phyloP scores from a whole-genome alignment of 495 filamentous ascomycete species.

The Bacidia gigantensis region DNA sequence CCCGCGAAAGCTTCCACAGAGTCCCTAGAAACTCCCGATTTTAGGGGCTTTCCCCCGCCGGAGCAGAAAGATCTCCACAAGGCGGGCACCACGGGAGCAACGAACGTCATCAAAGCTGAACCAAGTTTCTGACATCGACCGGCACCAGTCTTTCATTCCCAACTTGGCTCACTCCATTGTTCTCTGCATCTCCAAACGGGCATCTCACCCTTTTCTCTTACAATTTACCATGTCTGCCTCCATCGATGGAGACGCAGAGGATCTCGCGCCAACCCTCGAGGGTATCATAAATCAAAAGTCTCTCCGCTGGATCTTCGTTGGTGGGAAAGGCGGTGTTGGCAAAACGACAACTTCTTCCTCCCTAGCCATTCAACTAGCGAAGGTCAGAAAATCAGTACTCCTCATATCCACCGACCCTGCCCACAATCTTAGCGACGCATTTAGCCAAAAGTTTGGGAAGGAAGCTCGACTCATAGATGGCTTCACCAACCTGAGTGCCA shows the following conservation, averaged over 20 bases:
- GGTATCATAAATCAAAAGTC: slow-evolving; percentile 86
- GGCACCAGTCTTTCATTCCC: too few species aligned
- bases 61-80: too few species aligned
- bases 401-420: slow-evolving; percentile 97
- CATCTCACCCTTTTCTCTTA: too few species aligned
- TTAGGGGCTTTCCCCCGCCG: too few species aligned
- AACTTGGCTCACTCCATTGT: too few species aligned
- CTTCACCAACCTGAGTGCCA: slow-evolving; percentile 86
- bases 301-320: slow-evolving; percentile 98
- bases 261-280: slow-evolving; percentile 84
- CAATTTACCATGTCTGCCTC: slow-evolving; percentile 55
- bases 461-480: slow-evolving; percentile 86
- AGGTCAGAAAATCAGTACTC: slow-evolving; percentile 85
- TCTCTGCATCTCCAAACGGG: too few species aligned
- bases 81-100: too few species aligned
- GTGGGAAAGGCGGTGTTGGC: slow-evolving; percentile 97
- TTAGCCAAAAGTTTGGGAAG: slow-evolving; percentile 98
- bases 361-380: slow-evolving; percentile 94
- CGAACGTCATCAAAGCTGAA: too few species aligned
- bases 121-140: too few species aligned
- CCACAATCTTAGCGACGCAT: slow-evolving; percentile 96
- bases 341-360: slow-evolving; percentile 99
- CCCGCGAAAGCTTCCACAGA: too few species aligned
- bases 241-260: slow-evolving; percentile 54
- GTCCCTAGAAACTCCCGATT: too few species aligned